phyloP scores from a whole-genome alignment of 768 basidiomycete species.

The Termitomyces eurrhizus region DNA sequence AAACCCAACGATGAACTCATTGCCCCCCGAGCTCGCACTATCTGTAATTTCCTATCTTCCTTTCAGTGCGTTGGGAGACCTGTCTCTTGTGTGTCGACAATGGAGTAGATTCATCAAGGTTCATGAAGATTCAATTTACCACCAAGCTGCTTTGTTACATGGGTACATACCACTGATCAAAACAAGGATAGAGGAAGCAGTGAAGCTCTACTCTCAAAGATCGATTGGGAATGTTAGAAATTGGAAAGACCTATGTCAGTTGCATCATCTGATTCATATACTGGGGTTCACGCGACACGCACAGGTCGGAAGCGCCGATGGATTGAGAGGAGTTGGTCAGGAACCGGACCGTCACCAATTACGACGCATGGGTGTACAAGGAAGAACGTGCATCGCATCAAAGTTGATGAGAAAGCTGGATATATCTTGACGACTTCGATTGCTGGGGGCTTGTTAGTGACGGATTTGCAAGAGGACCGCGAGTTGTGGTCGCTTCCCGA shows the following conservation, averaged over 20 bases:
- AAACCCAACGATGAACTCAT: conserved; percentile 29
- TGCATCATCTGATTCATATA: conserved; percentile 12
- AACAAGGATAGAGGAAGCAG: conserved; percentile 26
- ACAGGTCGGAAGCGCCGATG: conserved; percentile 43
- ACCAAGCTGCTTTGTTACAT: conserved; percentile 50
- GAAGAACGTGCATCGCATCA: conserved; percentile 62
- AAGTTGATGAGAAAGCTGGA: conserved; percentile 62
- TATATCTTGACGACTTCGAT: conserved; percentile 56
- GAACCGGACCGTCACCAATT: conserved; percentile 37
- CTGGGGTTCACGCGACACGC: background rate
- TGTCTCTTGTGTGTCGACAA: conserved; percentile 35
- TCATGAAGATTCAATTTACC: conserved; percentile 55
- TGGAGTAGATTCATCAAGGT: conserved; percentile 44
- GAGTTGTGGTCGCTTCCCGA: conserved; percentile 61
- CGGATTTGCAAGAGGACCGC: conserved; percentile 43
- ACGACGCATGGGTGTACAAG: conserved; percentile 31
- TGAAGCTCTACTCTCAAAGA: conserved; percentile 26
- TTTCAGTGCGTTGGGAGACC: conserved; percentile 34
- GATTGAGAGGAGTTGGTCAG: conserved; percentile 53
- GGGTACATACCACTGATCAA: conserved; percentile 33
- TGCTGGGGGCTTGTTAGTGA: conserved; percentile 55
- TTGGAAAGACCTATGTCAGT: conserved; percentile 66
- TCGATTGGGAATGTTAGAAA: conserved; percentile 32
- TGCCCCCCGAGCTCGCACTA: conserved; percentile 60
- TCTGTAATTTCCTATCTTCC: conserved; percentile 47